These are phyloP conservation scores for Ganoderma sp. DNA, from an alignment of 1,284 basidiomycete genomes.

Conservation along the genomic window DNA sequence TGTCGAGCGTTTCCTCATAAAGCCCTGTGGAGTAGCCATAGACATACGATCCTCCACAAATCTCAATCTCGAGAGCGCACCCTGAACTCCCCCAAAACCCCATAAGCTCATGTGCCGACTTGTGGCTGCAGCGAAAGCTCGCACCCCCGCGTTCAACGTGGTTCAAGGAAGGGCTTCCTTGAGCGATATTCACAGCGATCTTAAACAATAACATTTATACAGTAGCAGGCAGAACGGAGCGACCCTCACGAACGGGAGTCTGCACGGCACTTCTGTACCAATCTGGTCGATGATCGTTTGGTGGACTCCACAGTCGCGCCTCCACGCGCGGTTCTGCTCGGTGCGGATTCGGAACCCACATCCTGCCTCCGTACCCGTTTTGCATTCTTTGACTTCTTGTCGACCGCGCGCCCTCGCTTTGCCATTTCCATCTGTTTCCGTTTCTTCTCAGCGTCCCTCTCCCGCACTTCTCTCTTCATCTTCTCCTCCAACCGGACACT, in stretches of 20 bases:
- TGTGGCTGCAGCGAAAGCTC: background rate
- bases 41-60: background rate
- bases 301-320: too few relatives aligned
- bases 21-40: background rate
- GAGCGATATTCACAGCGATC: background rate
- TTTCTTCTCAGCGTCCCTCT: background rate
- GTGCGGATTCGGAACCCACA: background rate
- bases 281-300: too few relatives aligned
- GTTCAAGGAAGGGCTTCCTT: background rate
- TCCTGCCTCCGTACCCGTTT: too few relatives aligned
- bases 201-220: background rate
- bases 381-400: background rate
- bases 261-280: too few relatives aligned
- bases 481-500: background rate
- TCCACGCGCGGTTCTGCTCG: too few relatives aligned
- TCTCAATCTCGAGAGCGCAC: background rate
- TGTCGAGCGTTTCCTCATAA: background rate
- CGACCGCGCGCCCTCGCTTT: background rate
- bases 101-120: too few relatives aligned
- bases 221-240: background rate
- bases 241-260: background rate
- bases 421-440: background rate
- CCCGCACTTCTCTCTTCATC: background rate
- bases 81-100: background rate
- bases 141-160: background rate